Evolutionary conservation across 768 basidiomycete genomes (phyloP), one percentile per base, ranked within the genome.

Genomic region (Hericium erinaceus): DNA sequence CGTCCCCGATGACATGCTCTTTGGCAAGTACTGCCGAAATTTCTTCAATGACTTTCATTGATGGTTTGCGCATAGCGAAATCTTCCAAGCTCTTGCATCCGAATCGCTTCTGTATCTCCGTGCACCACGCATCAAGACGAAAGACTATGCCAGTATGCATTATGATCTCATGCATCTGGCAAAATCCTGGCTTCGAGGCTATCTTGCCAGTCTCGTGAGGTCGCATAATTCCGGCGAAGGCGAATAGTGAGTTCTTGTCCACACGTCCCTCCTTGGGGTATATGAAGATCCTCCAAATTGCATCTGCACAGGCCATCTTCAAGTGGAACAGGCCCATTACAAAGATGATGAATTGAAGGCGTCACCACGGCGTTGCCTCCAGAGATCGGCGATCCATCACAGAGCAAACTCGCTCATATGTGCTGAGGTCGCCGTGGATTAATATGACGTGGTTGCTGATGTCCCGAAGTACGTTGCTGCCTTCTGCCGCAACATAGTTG

Each of bases 1-100:
- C 2, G 64, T 60, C 2, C 2, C 26, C 26, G 3, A 26, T 4
- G 26, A 68, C 61, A 54, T 69, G 64, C 7, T 65, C 26, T 22
- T 44, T 40, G 1, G 64, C 68, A 7, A 73, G 57, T 0, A 59
- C 10, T 1, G 63, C 33, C 3, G 73, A 58, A 28, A 77, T 59
- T 4, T 55, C 55, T 11, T 60, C 22, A 0, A 77, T 18, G 1
- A 67, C 53, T 0, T 68, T 56, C 46, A 60, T 64, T 0, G 54
- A 33, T 9, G 75, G 77, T 26, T 72, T 60, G 0, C 64, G 63
- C 3, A 18, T 60, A 0, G 73, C 70, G 57, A 66, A 75, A 0
- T 64, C 62, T 4, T 73, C 63, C 0, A 76, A 66, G 2, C 64
- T 26, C 26, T 59, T 1, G n/a, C 46, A 9, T 24, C 41, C 8